A percentile compares a stretch with the other conserved stretches of the same genome.
Conservation (phyloP, 1,284 basidiomycete genomes). For the Boletus semigastroideus region DNA sequence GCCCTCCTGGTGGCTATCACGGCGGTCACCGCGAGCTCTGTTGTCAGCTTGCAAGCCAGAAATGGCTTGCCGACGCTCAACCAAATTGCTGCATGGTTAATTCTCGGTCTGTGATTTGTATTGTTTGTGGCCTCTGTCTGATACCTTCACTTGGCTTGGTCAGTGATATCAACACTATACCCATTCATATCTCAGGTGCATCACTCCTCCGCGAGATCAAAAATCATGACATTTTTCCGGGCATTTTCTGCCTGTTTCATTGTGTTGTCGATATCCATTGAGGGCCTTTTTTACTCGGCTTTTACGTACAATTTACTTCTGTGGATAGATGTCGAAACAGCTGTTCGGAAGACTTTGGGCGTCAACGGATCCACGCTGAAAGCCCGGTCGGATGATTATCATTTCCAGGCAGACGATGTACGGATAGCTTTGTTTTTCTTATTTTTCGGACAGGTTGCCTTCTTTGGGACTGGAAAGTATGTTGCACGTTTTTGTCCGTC, state of each 20-base stretch:
- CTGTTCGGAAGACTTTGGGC: constrained; percentile 33
- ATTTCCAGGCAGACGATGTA: constrained; percentile 62
- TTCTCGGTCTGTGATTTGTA: constrained; percentile 50
- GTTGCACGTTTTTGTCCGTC: constrained; percentile 30
- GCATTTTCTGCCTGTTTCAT: constrained; percentile 79
- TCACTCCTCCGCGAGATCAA: constrained; percentile 43
- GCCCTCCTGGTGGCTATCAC: constrained; percentile 49
- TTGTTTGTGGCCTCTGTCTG: neutral
- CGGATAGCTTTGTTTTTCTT: constrained; percentile 81
- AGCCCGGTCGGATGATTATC: constrained; percentile 32
- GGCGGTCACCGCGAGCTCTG: constrained; percentile 57
- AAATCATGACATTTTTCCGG: constrained; percentile 62
- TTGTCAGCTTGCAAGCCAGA: constrained; percentile 61
- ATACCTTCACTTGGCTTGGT: constrained; percentile 28
- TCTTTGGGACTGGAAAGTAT: constrained; percentile 88
- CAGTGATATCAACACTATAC: constrained; percentile 49
- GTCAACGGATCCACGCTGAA: constrained; percentile 6
- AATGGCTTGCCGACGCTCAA: constrained; percentile 64
- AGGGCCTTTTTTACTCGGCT: constrained; percentile 77
- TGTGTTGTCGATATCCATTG: constrained; percentile 79
- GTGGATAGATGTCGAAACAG: constrained; percentile 72
- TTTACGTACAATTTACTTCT: constrained; percentile 63
- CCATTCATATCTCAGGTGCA: constrained; percentile 45
- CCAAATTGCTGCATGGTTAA: constrained; percentile 66
- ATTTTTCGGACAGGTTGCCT: constrained; percentile 85